phyloP scores from a whole-genome alignment of 129 eudicot species.

The Ambrosia artemisiifolia region DNA sequence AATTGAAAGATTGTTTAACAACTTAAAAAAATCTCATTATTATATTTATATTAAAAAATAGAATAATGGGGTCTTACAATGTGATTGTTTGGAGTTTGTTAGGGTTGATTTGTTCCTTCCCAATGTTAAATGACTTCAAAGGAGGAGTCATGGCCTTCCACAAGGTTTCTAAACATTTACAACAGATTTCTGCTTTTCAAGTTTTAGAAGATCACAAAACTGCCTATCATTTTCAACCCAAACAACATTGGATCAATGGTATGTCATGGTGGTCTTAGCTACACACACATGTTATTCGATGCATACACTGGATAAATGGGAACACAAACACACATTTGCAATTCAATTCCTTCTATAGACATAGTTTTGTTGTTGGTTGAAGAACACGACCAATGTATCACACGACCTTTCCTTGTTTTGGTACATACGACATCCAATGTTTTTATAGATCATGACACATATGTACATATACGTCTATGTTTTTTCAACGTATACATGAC shows the following conservation, averaged over 20 bases:
- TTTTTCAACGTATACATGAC: neutral
- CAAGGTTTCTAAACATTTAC: constrained; percentile 20
- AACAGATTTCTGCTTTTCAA: constrained; percentile 5
- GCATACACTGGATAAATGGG: neutral
- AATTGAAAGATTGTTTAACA: neutral
- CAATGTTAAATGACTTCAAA: constrained; percentile 24
- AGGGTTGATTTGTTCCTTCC: constrained; percentile 16
- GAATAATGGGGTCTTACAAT: constrained; percentile 21
- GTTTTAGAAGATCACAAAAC: constrained; percentile 38
- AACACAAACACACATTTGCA: no score
- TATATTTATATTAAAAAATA: neutral
- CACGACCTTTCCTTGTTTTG: neutral
- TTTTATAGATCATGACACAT: neutral
- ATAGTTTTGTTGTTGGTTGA: no score
- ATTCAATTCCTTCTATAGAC: neutral
- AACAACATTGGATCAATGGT: constrained; percentile 77
- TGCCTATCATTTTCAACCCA: constrained; percentile 71
- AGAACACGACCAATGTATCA: neutral
- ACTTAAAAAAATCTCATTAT: no score
- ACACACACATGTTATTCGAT: neutral
- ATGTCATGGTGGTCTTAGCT: neutral
- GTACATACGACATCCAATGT: neutral
- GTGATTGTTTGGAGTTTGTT: constrained; percentile 15
- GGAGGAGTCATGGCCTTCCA: constrained; percentile 28
- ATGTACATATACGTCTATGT: neutral